phyloP scores from a whole-genome alignment of 2,329 filamentous ascomycete genomes.

The Neonectria coccinea region DNA sequence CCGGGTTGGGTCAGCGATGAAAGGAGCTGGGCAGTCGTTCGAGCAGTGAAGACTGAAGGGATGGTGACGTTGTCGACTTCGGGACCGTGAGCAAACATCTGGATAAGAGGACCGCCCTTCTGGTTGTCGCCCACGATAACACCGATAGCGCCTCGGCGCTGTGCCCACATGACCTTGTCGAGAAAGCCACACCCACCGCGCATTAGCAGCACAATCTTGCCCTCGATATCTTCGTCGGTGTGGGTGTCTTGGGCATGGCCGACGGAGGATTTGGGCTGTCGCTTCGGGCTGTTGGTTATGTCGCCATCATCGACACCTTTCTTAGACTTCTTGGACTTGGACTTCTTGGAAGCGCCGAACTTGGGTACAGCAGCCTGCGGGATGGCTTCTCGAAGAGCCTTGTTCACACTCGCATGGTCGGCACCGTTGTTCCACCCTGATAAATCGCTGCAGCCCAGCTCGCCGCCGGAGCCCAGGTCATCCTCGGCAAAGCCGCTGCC shows the following conservation, averaged over 20 bases:
- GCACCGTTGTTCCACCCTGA: conserved; percentile 83
- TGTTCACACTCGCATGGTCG: conserved; percentile 58
- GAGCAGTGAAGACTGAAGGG: conserved; percentile 92
- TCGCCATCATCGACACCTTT: conserved; percentile 37
- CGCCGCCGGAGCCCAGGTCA: conserved; percentile 74
- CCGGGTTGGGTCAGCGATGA: conserved; percentile 85
- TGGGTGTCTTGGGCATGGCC: conserved; percentile 88
- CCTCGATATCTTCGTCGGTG: conserved; percentile 90
- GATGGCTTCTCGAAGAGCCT: conserved; percentile 49
- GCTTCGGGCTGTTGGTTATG: conserved; percentile 51
- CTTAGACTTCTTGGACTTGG: conserved; percentile 32
- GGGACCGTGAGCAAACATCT: conserved; percentile 98
- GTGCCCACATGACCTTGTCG: conserved; percentile 97
- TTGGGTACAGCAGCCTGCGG: conserved; percentile 38
- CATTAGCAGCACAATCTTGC: conserved; percentile 91
- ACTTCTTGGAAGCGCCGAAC: conserved; percentile 21
- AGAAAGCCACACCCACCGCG: conserved; percentile 95
- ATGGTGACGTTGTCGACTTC: conserved; percentile 91
- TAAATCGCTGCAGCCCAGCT: conserved; percentile 94
- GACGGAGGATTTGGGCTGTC: conserved; percentile 68
- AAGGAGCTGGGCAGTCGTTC: conserved; percentile 92
- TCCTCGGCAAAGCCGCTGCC: conserved; percentile 93
- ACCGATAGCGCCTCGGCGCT: conserved; percentile 87
- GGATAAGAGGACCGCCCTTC: conserved; percentile 87
- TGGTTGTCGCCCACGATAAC: conserved; percentile 95